Evolutionary conservation across 345 rosid species (phyloP).

Genomic region (Citrus maxima): DNA sequence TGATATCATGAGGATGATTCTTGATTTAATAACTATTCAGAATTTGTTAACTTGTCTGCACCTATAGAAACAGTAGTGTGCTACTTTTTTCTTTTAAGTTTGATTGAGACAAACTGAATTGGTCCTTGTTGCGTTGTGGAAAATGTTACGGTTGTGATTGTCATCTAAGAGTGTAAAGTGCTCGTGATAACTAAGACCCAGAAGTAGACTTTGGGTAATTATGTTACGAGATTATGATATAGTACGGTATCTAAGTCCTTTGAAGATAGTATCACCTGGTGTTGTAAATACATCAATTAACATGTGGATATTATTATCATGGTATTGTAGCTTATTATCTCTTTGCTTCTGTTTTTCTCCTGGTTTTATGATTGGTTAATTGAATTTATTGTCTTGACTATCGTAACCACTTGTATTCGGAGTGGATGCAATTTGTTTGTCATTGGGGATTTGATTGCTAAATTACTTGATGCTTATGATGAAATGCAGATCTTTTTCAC

Average conservation of each 20-base stretch:
- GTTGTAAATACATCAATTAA: neutral
- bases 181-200: no score
- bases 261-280: neutral
- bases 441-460: neutral
- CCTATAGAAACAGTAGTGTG: neutral
- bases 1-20: neutral
- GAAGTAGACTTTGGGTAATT: neutral
- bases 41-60: neutral
- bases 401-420: no score
- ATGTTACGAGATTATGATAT: neutral
- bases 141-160: neutral
- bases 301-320: neutral
- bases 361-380: neutral
- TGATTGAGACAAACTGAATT: neutral
- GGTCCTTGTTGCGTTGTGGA: neutral
- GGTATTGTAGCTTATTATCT: neutral
- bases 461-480: neutral
- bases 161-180: neutral
- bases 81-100: neutral
- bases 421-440: neutral
- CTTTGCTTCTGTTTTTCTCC: neutral
- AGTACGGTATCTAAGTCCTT: neutral
- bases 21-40: neutral
- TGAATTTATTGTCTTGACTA: neutral
- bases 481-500: neutral